Conservation (phyloP, 345 rosid genomes). For the Eucalyptus sp. region DNA sequence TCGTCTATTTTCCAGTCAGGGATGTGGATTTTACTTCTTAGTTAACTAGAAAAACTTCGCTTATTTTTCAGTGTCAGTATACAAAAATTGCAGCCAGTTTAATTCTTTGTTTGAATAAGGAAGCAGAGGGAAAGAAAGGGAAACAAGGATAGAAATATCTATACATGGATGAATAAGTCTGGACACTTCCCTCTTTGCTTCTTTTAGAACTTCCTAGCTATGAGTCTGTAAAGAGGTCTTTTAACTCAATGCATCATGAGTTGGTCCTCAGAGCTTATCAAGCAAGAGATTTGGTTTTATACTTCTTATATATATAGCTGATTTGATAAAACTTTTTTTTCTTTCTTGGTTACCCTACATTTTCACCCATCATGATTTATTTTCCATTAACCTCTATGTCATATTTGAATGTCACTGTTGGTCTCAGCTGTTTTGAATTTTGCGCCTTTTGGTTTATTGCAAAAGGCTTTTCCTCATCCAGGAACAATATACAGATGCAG, state of each 20-base stretch:
- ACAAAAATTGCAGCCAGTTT: neutral
- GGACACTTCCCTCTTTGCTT: neutral
- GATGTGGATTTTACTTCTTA: neutral
- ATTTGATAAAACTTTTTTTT: neutral
- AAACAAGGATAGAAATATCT: neutral
- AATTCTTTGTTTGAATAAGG: neutral
- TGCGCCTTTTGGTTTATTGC: neutral
- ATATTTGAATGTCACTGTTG: neutral
- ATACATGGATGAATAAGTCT: neutral
- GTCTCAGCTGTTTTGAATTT: neutral
- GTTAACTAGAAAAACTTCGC: neutral
- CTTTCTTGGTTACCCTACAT: neutral
- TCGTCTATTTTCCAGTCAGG: neutral
- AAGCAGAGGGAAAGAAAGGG: neutral
- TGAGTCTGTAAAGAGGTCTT: neutral
- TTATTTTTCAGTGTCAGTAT: neutral
- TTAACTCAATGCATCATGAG: neutral
- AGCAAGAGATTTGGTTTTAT: neutral
- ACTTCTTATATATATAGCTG: neutral
- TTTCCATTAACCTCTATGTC: neutral
- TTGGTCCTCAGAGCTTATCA: neutral
- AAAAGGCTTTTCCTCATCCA: neutral
- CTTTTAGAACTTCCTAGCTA: neutral
- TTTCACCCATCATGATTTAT: neutral
- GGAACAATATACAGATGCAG: neutral